Percentiles rank a stretch among this genome's conserved stretches.
Evolutionary conservation across 306 rosid species (phyloP).

Genomic region (Castanea mollissima): DNA sequence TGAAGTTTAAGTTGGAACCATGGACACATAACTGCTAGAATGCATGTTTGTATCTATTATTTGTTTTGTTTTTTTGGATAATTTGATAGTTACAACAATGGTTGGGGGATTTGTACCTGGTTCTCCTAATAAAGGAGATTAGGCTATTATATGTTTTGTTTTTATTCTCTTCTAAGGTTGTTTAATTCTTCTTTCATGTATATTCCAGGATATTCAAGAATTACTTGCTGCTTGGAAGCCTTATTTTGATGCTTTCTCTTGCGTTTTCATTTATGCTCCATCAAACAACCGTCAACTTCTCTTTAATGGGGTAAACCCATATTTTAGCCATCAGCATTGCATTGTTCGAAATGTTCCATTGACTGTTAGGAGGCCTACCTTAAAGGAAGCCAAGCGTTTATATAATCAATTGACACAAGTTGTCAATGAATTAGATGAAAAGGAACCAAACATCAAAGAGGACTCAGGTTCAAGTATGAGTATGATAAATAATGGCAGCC

Average conservation of each 20-base stretch:
- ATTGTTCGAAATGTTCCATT: constrained; percentile 61
- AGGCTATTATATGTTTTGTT: no score
- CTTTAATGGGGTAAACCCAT: constrained; percentile 67
- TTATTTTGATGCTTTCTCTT: constrained; percentile 72
- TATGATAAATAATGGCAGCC: constrained; percentile 24
- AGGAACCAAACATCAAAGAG: constrained; percentile 32
- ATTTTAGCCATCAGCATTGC: constrained; percentile 52
- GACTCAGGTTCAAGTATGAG: constrained; percentile 19
- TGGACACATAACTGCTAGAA: not conserved
- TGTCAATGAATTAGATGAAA: constrained; percentile 53
- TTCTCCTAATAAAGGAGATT: no score
- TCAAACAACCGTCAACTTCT: constrained; percentile 83
- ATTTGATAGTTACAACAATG: no score
- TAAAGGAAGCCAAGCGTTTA: constrained; percentile 75
- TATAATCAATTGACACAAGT: constrained; percentile 73
- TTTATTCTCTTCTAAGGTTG: constrained; percentile 3
- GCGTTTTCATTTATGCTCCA: constrained; percentile 71
- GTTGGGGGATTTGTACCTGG: no score
- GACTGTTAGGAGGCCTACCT: constrained; percentile 78
- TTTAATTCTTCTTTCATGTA: constrained; percentile 20
- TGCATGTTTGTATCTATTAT: not conserved
- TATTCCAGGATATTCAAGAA: constrained; percentile 86
- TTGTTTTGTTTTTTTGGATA: not conserved
- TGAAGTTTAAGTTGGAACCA: not conserved
- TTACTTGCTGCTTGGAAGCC: constrained; percentile 80